Conservation (phyloP, 2,329 filamentous ascomycete genomes). For the Verruconis gallopava region DNA sequence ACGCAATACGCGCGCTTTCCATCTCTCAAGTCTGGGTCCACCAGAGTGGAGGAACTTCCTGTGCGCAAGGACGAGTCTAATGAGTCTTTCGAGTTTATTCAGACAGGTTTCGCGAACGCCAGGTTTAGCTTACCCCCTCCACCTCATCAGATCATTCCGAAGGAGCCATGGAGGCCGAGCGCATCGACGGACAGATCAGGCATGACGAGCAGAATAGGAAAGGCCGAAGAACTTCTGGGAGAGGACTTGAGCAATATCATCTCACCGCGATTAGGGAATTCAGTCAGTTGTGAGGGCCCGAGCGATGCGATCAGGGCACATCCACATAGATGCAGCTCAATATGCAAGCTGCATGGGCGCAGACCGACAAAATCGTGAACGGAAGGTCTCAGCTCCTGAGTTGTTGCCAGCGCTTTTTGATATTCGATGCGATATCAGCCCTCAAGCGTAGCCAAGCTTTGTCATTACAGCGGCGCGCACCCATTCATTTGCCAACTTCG, state of each 20-base stretch:
- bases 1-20: not conserved
- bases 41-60: not conserved
- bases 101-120: not conserved
- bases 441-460: no score
- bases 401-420: slow-evolving; percentile 9
- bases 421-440: no score
- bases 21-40: not conserved
- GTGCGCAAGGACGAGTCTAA: not conserved
- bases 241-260: not conserved
- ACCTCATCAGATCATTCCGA: not conserved
- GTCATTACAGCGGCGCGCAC: no score
- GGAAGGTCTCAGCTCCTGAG: not conserved
- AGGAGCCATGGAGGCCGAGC: not conserved
- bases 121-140: not conserved
- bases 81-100: not conserved
- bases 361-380: not conserved
- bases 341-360: not conserved
- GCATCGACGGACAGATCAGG: not conserved
- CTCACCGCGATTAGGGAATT: not conserved
- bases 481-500: no score
- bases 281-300: not conserved
- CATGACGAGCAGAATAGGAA: not conserved
- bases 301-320: not conserved
- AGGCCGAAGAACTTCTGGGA: not conserved
- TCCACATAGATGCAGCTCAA: not conserved